phyloP scores from a whole-genome alignment of 2,329 filamentous ascomycete species.

The Calonectria pauciramosa region DNA sequence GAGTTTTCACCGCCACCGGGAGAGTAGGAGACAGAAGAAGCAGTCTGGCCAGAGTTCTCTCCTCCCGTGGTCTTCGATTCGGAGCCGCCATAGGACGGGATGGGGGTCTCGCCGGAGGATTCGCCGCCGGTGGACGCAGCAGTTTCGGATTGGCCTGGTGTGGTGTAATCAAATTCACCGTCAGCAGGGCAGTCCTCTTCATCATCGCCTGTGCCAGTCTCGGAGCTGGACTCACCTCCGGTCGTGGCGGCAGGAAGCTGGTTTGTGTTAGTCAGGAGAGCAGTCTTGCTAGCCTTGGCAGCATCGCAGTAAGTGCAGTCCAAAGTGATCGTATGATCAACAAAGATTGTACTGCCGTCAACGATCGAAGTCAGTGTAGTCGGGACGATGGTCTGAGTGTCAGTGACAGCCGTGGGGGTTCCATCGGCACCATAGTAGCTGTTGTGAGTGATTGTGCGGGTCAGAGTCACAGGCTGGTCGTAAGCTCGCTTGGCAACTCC shows the following conservation, averaged over 20 bases:
- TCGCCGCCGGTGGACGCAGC: not conserved
- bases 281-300: conserved; percentile 35
- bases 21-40: not conserved
- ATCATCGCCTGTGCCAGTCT: conserved; percentile 21
- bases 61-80: conserved; percentile 5
- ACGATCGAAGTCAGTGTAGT: conserved; percentile 20
- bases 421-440: conserved; percentile 12
- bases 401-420: conserved; percentile 10
- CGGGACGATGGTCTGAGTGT: conserved; percentile 28
- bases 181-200: conserved; percentile 28
- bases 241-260: conserved; percentile 22
- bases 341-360: conserved; percentile 28
- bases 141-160: not conserved
- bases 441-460: conserved; percentile 25
- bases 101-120: conserved; percentile 3
- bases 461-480: conserved; percentile 29
- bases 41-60: not conserved
- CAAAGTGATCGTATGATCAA: conserved; percentile 26
- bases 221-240: conserved; percentile 23
- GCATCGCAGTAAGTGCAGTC: conserved; percentile 23
- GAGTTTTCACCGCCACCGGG: not conserved
- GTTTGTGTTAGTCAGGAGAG: conserved; percentile 37
- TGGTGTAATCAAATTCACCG: conserved; percentile 18
- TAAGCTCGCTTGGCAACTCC: conserved; percentile 32
- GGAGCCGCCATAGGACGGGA: conserved; percentile 7